Base-by-base conservation (phyloP, 1,284 basidiomycete genomes). In the Puccinia coronata region DNA sequence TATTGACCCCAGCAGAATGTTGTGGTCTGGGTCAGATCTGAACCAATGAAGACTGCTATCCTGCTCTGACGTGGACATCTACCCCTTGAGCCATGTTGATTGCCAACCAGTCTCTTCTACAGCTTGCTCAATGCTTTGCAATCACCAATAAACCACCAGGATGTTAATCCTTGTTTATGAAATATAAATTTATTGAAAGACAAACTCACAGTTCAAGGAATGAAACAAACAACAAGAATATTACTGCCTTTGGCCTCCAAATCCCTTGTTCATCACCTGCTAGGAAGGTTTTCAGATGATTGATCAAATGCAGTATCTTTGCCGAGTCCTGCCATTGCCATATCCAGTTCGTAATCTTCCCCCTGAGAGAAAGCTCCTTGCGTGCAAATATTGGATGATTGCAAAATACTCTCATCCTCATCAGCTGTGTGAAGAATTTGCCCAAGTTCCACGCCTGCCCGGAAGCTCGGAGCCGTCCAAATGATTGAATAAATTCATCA, bases 201-300 rank as follows among this genome's bases (percentile, higher is more conserved):
- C n/a, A n/a, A n/a, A n/a, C 47, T 71, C 31, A 71, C 69, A 71
- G 31, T 18, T 71, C 23, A n/a, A 71, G 23, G 25, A 51, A 53
- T 11, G 11, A 5, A 16, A 71, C 47, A 71, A 18, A 71, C 14
- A 4, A 49, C 1, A 47, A 71, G 28, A 71, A 71, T 4, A 71
- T 53, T 8, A 71, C 69, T 53, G 69, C 23, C 31, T 71, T 71
- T 28, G 69, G 69, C n/a, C 16, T 36, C 25, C 14, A 5, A 9
- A 11, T 67, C 1, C 9, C 25, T 16, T 49, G 0, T 3, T 49
- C n/a, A 36, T 23, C 41, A 28, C 49, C 47, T 31, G 8, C 12
- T 20, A 69, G 0, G 1, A 23, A 53, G 53, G 6, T 51, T 25
- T 20, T 57, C n/a, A 39, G 47, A 18, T 71, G 49, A 11, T 28